Evolutionary conservation across 192 early-diverging fungal species (phyloP).

Genomic region (Linnemannia exigua): DNA sequence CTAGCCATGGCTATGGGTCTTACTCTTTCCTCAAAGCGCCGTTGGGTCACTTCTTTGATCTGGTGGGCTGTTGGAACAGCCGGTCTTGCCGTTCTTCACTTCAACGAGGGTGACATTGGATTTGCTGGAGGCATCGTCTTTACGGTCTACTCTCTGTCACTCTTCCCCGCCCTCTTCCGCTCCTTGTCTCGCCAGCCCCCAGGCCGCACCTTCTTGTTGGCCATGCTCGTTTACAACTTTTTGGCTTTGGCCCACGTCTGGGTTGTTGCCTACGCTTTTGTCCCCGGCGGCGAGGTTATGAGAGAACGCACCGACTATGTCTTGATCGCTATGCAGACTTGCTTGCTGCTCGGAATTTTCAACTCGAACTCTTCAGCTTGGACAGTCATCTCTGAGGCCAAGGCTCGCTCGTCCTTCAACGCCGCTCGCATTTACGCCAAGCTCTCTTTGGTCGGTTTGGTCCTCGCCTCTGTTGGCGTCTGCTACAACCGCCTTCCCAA

Average conservation of each 20-base stretch:
- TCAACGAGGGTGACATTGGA: slow-evolving; percentile 70
- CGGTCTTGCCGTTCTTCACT: slow-evolving; percentile 70
- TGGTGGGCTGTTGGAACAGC: slow-evolving; percentile 74
- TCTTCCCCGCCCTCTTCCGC: slow-evolving; percentile 73
- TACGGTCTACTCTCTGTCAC: slow-evolving; percentile 69
- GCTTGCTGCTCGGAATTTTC: slow-evolving; percentile 68
- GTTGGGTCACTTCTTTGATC: slow-evolving; percentile 58
- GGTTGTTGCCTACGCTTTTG: slow-evolving; percentile 89
- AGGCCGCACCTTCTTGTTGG: slow-evolving; percentile 73
- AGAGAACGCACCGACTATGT: slow-evolving; percentile 84
- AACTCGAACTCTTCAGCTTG: slow-evolving; percentile 55
- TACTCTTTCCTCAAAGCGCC: slow-evolving; percentile 59
- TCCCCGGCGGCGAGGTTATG: slow-evolving; percentile 79
- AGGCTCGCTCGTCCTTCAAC: slow-evolving; percentile 26
- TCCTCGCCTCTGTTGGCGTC: slow-evolving; percentile 54
- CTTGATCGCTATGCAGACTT: slow-evolving; percentile 70
- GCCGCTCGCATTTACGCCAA: slow-evolving; percentile 56
- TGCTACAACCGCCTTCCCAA: slow-evolving; percentile 63
- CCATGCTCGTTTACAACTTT: slow-evolving; percentile 77
- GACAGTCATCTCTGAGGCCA: slow-evolving; percentile 20
- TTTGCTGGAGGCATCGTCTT: slow-evolving; percentile 76
- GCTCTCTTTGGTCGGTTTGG: slow-evolving; percentile 53
- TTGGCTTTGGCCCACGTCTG: slow-evolving; percentile 82
- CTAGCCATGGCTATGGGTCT: slow-evolving; percentile 71
- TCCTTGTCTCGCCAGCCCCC: slow-evolving; percentile 68